Evolutionary conservation across 495 filamentous ascomycete species (phyloP), one percentile per base, ranked within the genome.

Genomic region (Patellaria atrata): DNA sequence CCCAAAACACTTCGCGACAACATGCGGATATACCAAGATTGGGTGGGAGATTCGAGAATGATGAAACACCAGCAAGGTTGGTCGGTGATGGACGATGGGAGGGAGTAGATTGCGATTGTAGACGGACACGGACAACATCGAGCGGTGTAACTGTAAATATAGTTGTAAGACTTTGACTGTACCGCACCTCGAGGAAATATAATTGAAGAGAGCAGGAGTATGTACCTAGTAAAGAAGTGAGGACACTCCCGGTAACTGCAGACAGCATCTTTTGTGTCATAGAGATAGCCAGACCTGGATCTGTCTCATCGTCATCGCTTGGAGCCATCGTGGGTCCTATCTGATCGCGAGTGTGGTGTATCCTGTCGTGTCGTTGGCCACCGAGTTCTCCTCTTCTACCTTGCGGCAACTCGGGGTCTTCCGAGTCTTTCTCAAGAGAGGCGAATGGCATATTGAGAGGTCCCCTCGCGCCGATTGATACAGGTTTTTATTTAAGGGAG

Each of bases 1-100:
- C 70, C 71, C 89, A 97, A 60, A 97, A 96, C 22, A 96, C 86
- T 59, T 97, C 89, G 34, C 89, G 75, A 51, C 89, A 97, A 58
- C 89, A 97, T 20, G 85, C 73, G 5, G 91, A 93, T 22, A 96
- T 83, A 42, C 89, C 91, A 25, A 96, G 75, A 45, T 82, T 82
- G 3, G 65, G 72, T 38, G 62, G 80, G 33, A 75, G 58, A 35
- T 75, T 70, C 27, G 71, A 73, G 54, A 86, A 76, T 30, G 8
- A 41, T 45, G 25, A 29, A 53, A 38, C 40, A 51, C 23, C 58
- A 52, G 20, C 54, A 50, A 26, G 30, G 46, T 9, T 47, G 48
- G 19, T 55, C 51, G 15, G 47, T 31, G 15, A 21, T 53, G 43
- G 25, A 62, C 37, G 5, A 57, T 40, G 43, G 68, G 36, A 42